These are phyloP conservation scores for Neckera pumila DNA, from an alignment of 225 moss, liverwort and hornwort species.

Conservation along the genomic window DNA sequence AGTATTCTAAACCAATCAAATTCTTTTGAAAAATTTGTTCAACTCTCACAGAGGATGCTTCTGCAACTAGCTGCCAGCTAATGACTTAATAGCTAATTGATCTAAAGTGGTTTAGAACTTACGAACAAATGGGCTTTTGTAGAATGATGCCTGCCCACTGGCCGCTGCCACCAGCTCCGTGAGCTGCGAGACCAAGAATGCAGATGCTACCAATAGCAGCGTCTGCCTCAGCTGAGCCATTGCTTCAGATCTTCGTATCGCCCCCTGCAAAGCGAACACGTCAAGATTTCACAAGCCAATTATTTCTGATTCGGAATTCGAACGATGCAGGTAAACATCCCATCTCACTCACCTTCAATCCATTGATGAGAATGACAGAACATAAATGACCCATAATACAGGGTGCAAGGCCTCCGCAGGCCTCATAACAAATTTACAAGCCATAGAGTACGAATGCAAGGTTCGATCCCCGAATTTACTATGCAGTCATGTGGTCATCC, in stretches of 20 bases:
- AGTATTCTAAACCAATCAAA: neutral
- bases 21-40: neutral
- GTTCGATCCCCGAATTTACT: no score
- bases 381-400: neutral
- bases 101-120: neutral
- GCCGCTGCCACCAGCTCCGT: neutral
- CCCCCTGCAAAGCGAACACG: neutral
- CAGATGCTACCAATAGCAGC: neutral
- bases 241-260: neutral
- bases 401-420: no score
- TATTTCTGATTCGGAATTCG: neutral
- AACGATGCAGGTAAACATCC: no score
- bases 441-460: neutral
- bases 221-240: neutral
- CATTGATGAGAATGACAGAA: neutral
- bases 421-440: neutral
- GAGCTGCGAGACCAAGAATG: neutral
- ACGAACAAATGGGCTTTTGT: neutral
- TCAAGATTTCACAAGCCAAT: neutral
- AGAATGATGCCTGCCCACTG: neutral
- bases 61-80: neutral
- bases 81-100: neutral
- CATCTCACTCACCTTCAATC: neutral
- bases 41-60: neutral
- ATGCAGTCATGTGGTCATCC: neutral